Evolutionary conservation across 2,329 filamentous ascomycete species (phyloP), one percentile per base, ranked within the genome.

Genomic region (Trichoderma breve): DNA sequence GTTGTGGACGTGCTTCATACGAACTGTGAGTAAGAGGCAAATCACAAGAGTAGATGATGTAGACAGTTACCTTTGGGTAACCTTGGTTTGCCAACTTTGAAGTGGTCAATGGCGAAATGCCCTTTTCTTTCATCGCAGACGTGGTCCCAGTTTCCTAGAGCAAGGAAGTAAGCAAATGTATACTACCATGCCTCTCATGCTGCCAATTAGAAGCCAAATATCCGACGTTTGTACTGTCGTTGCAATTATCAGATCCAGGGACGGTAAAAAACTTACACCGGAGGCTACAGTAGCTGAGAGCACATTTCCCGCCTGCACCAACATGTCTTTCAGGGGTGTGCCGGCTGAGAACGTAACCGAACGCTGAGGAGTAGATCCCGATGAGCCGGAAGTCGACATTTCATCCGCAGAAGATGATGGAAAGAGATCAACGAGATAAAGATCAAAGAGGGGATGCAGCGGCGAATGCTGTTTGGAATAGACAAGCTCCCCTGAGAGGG

Each of bases 21-120:
- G 34, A n/a, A 36, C 7, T 36, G 53, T 75, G 43, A 75, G 82
- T 76, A 34, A 34, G 34, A 71, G 47, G 4, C 15, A 39, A 47
- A 9, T 12, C 24, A 14, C 76, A 76, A 64, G 75, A 61, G 74
- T 24, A 51, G 47, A 24, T 63, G 53, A 5, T 28, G 32, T 61
- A 21, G n/a, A 71, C 36, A 21, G 67, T 64, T 30, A 89, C 88
- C 85, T 89, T 89, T 76, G 83, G 81, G 74, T 78, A 82, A 76
- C 82, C 83, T 78, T 89, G 87, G 72, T 89, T 90, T 71, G 83
- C 84, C 74, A 89, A 78, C 76, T 87, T 89, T 63, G 85, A 87
- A 6, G 87, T 84, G 32, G 84, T 79, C 74, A 90, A 81, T 51
- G 83, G 83, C 47, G 82, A 80, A 34, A 86, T 79, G n/a, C 81